phyloP scores from a whole-genome alignment of 2,329 filamentous ascomycete species.

The Aschersonia sp. region DNA sequence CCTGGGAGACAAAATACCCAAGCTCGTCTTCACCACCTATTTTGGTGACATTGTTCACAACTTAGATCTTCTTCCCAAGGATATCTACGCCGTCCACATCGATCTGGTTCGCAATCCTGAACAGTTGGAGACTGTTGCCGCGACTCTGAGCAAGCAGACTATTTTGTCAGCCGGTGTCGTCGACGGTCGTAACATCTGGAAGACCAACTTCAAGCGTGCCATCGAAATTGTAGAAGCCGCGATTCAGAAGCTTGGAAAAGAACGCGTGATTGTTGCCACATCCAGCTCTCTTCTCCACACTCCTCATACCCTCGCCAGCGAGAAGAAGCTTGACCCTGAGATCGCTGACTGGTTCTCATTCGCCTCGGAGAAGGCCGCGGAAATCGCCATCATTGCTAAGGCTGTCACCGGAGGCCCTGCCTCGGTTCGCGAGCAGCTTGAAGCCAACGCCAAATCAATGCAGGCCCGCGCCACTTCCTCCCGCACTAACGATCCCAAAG shows the following conservation, averaged over 20 bases:
- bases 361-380: constrained; percentile 82
- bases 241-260: constrained; percentile 89
- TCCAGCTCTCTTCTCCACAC: constrained; percentile 97
- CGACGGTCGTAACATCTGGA: constrained; percentile 99
- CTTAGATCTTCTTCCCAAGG: constrained; percentile 73
- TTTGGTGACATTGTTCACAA: constrained; percentile 99
- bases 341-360: constrained; percentile 98
- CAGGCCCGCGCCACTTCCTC: constrained; percentile 81
- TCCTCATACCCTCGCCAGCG: constrained; percentile 91
- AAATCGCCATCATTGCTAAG: constrained; percentile 90
- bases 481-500: constrained; percentile 91
- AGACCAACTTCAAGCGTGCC: constrained; percentile 95
- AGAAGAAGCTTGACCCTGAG: constrained; percentile 95
- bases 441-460: constrained; percentile 93
- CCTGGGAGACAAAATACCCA: constrained; percentile 69
- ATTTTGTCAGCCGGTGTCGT: constrained; percentile 91
- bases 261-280: constrained; percentile 91
- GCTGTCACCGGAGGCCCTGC: constrained; percentile 88
- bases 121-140: constrained; percentile 78
- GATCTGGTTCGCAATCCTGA: constrained; percentile 97
- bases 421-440: constrained; percentile 72
- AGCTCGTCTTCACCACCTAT: constrained; percentile 88
- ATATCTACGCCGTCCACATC: constrained; percentile 75
- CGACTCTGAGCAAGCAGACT: constrained; percentile 76
- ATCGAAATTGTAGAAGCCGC: constrained; percentile 84